A percentile compares a stretch with the other conserved stretches of the same genome.
These are phyloP conservation scores for Astrephomene gubernaculifera DNA, from an alignment of 139 green algal species.

Conservation along the genomic window DNA sequence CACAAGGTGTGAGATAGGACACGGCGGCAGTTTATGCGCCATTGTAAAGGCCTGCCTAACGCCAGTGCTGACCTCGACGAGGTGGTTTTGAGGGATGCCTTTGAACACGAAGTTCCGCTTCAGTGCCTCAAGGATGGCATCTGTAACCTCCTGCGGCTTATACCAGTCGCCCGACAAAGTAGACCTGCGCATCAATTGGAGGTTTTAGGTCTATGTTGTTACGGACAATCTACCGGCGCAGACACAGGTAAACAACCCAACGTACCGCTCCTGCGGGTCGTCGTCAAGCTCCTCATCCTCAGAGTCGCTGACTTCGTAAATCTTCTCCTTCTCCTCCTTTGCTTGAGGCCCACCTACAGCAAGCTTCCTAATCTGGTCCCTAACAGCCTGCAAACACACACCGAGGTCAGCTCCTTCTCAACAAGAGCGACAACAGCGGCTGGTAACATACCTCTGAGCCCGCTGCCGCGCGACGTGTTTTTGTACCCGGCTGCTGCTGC, in stretches of 20 bases:
- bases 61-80: conserved; percentile 67
- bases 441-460: conserved; percentile 60
- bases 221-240: too few relatives aligned
- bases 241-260: too few relatives aligned
- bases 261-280: conserved; percentile 25
- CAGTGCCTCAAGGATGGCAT: conserved; percentile 65
- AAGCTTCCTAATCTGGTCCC: conserved; percentile 73
- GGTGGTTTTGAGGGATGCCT: conserved; percentile 63
- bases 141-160: conserved; percentile 65
- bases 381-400: conserved; percentile 54
- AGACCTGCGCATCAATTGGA: neutral
- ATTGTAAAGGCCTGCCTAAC: too few relatives aligned
- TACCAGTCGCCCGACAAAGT: conserved; percentile 35
- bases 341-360: conserved; percentile 55
- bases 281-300: conserved; percentile 68
- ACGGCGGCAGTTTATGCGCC: too few relatives aligned
- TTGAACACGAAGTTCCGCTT: conserved; percentile 76
- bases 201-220: too few relatives aligned
- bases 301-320: conserved; percentile 70
- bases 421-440: neutral
- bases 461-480: conserved; percentile 65
- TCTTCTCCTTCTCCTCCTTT: conserved; percentile 51
- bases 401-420: neutral
- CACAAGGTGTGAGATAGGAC: too few relatives aligned
- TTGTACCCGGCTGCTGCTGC: conserved; percentile 16